phyloP scores from a whole-genome alignment of 2,329 filamentous ascomycete species.

The Fusarium metavorans region DNA sequence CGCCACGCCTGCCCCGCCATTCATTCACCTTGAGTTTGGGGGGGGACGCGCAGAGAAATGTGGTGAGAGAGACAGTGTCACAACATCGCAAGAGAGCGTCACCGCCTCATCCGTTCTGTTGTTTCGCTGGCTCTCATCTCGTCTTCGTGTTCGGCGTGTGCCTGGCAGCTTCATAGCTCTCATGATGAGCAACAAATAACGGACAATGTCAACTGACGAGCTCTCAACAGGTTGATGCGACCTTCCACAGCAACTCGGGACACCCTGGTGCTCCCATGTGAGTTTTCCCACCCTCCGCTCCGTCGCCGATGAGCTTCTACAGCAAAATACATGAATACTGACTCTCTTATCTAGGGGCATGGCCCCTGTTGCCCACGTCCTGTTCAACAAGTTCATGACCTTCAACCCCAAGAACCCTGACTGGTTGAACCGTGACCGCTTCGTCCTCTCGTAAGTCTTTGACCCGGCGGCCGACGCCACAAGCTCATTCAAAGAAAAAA shows the following conservation, averaged over 20 bases:
- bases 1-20: constrained; percentile 49
- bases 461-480: background rate
- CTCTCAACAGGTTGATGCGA: constrained; percentile 88
- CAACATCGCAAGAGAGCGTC: constrained; percentile 2
- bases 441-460: constrained; percentile 93
- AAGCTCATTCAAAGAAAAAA: background rate
- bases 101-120: background rate
- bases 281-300: constrained; percentile 48
- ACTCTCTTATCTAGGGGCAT: constrained; percentile 69
- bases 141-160: background rate
- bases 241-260: constrained; percentile 93
- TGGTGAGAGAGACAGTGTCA: constrained; percentile 21
- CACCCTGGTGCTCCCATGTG: constrained; percentile 98
- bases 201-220: constrained; percentile 41
- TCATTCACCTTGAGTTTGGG: constrained; percentile 16
- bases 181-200: background rate
- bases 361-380: constrained; percentile 95
- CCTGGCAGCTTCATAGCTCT: background rate
- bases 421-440: constrained; percentile 97
- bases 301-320: constrained; percentile 23
- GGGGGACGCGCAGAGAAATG: constrained; percentile 23
- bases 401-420: constrained; percentile 99
- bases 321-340: constrained; percentile 43
- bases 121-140: background rate
- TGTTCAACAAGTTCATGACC: constrained; percentile 99